phyloP scores from a whole-genome alignment of 2,329 filamentous ascomycete genomes.

The Rachicladosporium sp. region DNA sequence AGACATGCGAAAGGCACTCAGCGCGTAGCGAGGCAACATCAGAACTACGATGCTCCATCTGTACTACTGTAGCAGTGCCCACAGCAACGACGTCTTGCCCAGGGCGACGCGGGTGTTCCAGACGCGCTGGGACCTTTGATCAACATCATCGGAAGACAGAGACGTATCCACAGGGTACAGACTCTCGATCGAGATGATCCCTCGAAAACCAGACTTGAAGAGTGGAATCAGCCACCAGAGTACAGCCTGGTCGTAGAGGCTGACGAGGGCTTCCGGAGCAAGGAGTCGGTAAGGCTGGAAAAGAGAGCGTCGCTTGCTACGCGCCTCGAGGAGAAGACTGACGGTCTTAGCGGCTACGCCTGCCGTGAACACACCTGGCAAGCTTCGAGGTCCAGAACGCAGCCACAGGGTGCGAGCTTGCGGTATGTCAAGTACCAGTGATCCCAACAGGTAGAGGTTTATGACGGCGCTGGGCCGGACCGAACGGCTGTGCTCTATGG shows the following conservation, averaged over 20 bases:
- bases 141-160: slow-evolving; percentile 6
- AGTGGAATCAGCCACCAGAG: slow-evolving; percentile 27
- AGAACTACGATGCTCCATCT: neutral
- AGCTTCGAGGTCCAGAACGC: slow-evolving; percentile 6
- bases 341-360: slow-evolving; percentile 9
- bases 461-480: slow-evolving; percentile 11
- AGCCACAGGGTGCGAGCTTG: slow-evolving; percentile 14
- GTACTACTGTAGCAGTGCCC: neutral
- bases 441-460: slow-evolving; percentile 11
- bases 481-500: slow-evolving; percentile 9
- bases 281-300: slow-evolving; percentile 8
- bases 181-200: slow-evolving; percentile 12
- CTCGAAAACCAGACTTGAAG: slow-evolving; percentile 17
- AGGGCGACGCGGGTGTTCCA: neutral
- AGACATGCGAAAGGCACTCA: slow-evolving; percentile 1
- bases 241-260: slow-evolving; percentile 16
- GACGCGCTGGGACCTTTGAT: neutral
- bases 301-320: slow-evolving; percentile 10
- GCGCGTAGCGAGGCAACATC: neutral
- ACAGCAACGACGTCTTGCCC: neutral
- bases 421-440: slow-evolving; percentile 10
- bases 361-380: slow-evolving; percentile 9
- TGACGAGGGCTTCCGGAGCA: slow-evolving; percentile 11
- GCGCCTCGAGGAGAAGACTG: slow-evolving; percentile 11
- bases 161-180: slow-evolving; percentile 11